Evolutionary conservation across 2,329 filamentous ascomycete species (phyloP), one percentile per base, ranked within the genome.

Genomic region (Trichoderma polysporum): DNA sequence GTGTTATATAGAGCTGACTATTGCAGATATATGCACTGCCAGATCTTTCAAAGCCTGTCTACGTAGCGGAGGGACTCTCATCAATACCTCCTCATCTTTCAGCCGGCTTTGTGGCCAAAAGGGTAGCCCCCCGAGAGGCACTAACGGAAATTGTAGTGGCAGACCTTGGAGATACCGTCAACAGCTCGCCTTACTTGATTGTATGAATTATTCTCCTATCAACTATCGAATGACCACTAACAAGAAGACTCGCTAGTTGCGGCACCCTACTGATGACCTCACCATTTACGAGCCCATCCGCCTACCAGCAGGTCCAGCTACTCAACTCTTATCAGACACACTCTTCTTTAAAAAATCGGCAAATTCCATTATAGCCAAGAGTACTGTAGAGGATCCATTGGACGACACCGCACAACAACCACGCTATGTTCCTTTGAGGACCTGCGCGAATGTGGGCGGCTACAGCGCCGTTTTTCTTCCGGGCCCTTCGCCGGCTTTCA

Each of bases 231-330:
- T 13, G 29, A 15, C 45, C 17, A 2, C 47, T 39, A 58, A 4
- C 33, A 49, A 6, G 56, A 69, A 8, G 12, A 68, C 33, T 19
- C 66, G 69, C 19, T 70, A 93, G 91, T 81, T 94, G 31, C 91
- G 94, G 59, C 92, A 92, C 57, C 84, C 86, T 10, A 90, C 88
- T 68, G 91, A 97, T 70, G 94, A 98, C 74, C 81, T 98, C 37
- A 90, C 91, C 12, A 85, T 98, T 53, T 99, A 98, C 76, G 89
- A 95, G 75, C 93, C 94, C 1, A 90, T 93, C 71, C 84, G 86
- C 49, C 80, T 80, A 68, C 79, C 75, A 45, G 75, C 74, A 31
- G 76, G 76, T 66, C 76, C 73, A 66, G 71, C 79, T 31, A 77
- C 82, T 6, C 33, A 71, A 2, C 69, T 68, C 2, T 84, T 90